Conservation (phyloP, 371 early-diverging fungal genomes). For the Mucor velutinosus region DNA sequence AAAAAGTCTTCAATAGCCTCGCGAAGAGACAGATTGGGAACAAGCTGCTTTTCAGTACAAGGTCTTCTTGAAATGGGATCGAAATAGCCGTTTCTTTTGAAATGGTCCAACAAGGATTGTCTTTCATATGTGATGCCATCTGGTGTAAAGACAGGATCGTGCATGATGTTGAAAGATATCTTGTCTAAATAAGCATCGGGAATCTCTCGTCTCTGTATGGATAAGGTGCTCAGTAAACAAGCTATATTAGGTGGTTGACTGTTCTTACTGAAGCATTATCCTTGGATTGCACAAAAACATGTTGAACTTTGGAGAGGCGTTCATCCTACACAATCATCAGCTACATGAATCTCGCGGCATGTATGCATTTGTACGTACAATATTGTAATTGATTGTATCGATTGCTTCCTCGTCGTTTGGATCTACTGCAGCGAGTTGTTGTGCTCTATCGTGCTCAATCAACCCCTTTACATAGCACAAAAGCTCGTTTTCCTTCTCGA, state of each 20-base stretch:
- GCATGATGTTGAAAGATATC: slow-evolving; percentile 56
- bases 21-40: slow-evolving; percentile 75
- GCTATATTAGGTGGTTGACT: no score
- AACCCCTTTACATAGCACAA: slow-evolving; percentile 64
- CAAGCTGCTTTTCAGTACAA: slow-evolving; percentile 61
- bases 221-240: not conserved
- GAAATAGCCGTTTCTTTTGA: slow-evolving; percentile 72
- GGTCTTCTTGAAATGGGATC: slow-evolving; percentile 76
- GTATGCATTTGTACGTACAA: slow-evolving; percentile 21
- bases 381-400: slow-evolving; percentile 43
- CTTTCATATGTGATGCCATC: slow-evolving; percentile 74
- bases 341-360: not conserved
- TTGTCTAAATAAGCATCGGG: slow-evolving; percentile 56
- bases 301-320: slow-evolving; percentile 33
- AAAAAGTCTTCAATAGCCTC: slow-evolving; percentile 69
- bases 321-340: slow-evolving; percentile 33
- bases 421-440: slow-evolving; percentile 22
- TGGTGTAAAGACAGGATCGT: slow-evolving; percentile 54
- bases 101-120: slow-evolving; percentile 68
- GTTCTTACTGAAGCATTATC: slow-evolving; percentile 43
- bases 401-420: slow-evolving; percentile 34
- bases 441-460: slow-evolving; percentile 57
- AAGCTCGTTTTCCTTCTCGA: slow-evolving; percentile 63
- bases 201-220: slow-evolving; percentile 40
- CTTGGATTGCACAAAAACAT: slow-evolving; percentile 53